Conservation (phyloP, 345 rosid species). For the Abelmoschus esculentus region DNA sequence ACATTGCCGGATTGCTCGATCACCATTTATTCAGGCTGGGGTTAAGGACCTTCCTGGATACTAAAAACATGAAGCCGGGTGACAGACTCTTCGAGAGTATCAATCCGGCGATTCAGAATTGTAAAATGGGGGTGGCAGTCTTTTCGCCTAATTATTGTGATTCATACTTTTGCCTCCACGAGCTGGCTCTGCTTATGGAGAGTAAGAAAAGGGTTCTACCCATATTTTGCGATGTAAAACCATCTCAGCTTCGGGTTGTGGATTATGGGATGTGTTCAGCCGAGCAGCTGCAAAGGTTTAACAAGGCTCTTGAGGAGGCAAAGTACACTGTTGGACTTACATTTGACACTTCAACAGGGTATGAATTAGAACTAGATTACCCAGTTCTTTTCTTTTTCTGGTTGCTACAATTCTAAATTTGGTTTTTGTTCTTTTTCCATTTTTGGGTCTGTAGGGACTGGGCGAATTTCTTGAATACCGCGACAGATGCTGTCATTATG, state of each 20-base stretch:
- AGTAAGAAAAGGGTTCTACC: constrained; percentile 63
- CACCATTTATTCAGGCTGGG: constrained; percentile 37
- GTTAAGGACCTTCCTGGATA: constrained; percentile 57
- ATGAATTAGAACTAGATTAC: constrained; percentile 3
- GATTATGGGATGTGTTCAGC: constrained; percentile 27
- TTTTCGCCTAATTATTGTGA: constrained; percentile 76
- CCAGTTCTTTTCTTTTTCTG: background rate
- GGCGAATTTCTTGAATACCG: too few relatives aligned
- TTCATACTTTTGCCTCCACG: constrained; percentile 73
- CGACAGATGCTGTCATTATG: too few relatives aligned
- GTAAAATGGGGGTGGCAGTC: constrained; percentile 60
- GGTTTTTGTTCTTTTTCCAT: background rate
- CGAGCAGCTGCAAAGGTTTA: constrained; percentile 36
- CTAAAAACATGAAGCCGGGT: constrained; percentile 75
- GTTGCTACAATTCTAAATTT: background rate
- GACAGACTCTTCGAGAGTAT: constrained; percentile 56
- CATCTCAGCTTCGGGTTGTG: constrained; percentile 53
- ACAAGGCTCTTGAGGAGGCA: constrained; percentile 57
- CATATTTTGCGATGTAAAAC: constrained; percentile 73
- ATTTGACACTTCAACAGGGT: constrained; percentile 69
- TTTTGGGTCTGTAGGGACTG: background rate
- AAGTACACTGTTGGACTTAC: constrained; percentile 77
- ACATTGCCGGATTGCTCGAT: constrained; percentile 54
- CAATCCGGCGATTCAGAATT: constrained; percentile 38
- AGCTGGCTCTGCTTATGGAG: constrained; percentile 65